These are phyloP conservation scores for Aspergillus sp. DNA, from an alignment of 2,329 filamentous ascomycete genomes.

Conservation along the genomic window DNA sequence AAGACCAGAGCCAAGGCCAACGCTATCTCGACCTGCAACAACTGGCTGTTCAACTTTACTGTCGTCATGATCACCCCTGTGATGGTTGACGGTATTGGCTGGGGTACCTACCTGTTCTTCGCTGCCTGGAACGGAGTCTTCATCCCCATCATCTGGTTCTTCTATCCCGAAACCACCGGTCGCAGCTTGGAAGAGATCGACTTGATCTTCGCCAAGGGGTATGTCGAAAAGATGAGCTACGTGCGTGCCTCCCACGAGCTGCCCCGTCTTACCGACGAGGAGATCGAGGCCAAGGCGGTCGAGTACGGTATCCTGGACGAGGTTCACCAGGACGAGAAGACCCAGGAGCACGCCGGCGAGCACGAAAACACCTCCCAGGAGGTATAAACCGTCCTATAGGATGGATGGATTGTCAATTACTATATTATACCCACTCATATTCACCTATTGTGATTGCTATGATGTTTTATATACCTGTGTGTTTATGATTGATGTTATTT, in stretches of 20 bases:
- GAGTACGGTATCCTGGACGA: conserved; percentile 1
- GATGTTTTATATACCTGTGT: no score
- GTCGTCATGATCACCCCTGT: conserved; percentile 1
- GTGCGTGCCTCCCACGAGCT: not conserved
- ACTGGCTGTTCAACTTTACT: conserved; percentile 1
- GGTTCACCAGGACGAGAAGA: not conserved
- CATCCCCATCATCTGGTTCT: conserved; percentile 22
- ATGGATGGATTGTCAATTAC: no score
- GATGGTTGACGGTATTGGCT: not conserved
- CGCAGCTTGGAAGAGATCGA: conserved; percentile 22
- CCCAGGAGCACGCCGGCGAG: not conserved
- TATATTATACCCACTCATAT: no score
- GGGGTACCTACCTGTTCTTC: conserved; percentile 1
- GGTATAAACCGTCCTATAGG: no score
- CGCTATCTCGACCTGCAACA: not conserved
- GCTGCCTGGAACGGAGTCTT: conserved; percentile 14
- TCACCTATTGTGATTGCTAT: no score
- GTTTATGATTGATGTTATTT: no score
- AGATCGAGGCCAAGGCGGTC: not conserved
- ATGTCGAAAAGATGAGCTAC: not conserved
- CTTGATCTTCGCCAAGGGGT: conserved; percentile 20
- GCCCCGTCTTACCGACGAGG: not conserved
- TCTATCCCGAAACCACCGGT: conserved; percentile 22
- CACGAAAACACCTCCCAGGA: not conserved
- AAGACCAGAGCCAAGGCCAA: conserved; percentile 1